phyloP scores from a whole-genome alignment of 1,284 basidiomycete genomes.

The Wallemia ichthyophaga region DNA sequence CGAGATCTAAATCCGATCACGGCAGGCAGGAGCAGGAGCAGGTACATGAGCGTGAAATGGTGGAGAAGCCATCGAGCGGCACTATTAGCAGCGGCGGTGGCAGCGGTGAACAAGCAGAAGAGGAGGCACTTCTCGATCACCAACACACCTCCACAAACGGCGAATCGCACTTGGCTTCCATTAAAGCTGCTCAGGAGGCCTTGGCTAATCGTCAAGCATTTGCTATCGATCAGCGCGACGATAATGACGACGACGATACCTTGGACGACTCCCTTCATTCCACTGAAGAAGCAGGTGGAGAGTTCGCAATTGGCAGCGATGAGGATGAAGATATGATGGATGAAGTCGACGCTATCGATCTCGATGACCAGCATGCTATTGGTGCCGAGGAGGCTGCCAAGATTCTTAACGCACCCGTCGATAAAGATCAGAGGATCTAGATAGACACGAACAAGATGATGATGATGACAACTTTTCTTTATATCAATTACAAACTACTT shows the following conservation, averaged over 20 bases:
- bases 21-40: not conserved
- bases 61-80: not conserved
- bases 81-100: too few relatives aligned
- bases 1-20: not conserved
- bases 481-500: too few relatives aligned
- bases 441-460: too few relatives aligned
- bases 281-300: not conserved
- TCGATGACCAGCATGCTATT: constrained; percentile 1
- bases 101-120: too few relatives aligned
- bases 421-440: constrained; percentile 1
- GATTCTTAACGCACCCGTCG: not conserved
- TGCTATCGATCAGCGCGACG: constrained; percentile 68
- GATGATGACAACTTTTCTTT: too few relatives aligned
- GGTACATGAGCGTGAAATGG: not conserved
- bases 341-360: constrained; percentile 25
- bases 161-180: constrained; percentile 15
- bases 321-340: constrained; percentile 48
- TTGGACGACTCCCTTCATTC: constrained; percentile 25
- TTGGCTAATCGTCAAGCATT: constrained; percentile 70
- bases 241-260: constrained; percentile 38
- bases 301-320: constrained; percentile 18
- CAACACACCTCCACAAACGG: not conserved
- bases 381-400: constrained; percentile 4
- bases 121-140: not conserved
- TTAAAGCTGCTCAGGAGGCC: constrained; percentile 48